Base-by-base conservation (phyloP, 1,139 yeast genomes). In the Yamadazyma diddensiae region DNA sequence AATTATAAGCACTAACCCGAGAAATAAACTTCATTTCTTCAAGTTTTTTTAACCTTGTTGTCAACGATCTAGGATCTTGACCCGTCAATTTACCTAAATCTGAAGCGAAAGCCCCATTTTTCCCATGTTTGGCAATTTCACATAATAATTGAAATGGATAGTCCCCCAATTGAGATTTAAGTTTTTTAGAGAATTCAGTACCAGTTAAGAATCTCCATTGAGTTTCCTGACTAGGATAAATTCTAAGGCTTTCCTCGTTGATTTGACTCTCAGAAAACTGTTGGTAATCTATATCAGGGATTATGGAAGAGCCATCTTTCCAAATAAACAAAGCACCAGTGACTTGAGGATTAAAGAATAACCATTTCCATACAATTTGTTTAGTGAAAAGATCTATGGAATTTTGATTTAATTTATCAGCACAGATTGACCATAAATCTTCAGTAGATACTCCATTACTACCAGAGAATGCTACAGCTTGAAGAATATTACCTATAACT, bases 51-150 rank as follows among this genome's bases (percentile, higher is more conserved):
- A 81, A 61, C 43, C 92, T 64, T 2, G 77, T 65, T 0, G 88
- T 79, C 25, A 81, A 60, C 34, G 88, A 80, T 39, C 90, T 65
- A n/a, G 81, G 75, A 47, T 82, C 92, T 53, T 82, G 92, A 5
- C 73, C 73, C 0, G 87, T 75, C 11, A 59, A 63, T 26, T 63
- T 62, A 5, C 78, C 71, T 38, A 82, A 57, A 18, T 75, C 77
- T 20, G 77, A 62, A 0, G 88, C 73, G 36, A 73, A 67, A 9
- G 81, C 72, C 8, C 92, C 92, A 2, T 53, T 46, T 0, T 65
- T 57, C 15, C 78, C 79, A 24, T 71, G 52, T 38, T 67, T 71
- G 0, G 87, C 83, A 32, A 82, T 65, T 28, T 65, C 73, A 43
- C 67, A 59, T 14, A 69, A 42, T 25, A 69, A 51, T 39, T 64